These are phyloP conservation scores for Dictyophora rubrovolvata DNA, from an alignment of 768 basidiomycete species.

Conservation along the genomic window DNA sequence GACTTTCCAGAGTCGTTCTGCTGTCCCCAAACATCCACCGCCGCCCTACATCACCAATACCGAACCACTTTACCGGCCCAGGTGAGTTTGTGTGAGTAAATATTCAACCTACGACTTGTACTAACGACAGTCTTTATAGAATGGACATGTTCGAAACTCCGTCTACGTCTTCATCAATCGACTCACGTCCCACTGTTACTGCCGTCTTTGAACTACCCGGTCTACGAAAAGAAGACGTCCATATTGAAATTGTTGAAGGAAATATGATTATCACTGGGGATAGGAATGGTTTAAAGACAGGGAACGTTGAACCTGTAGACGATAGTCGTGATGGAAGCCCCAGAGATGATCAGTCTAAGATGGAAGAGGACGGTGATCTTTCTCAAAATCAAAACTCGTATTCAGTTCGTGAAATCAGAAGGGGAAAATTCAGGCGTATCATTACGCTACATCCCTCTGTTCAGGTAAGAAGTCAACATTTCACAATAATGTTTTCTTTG, in stretches of 20 bases:
- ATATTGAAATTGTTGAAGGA: conserved; percentile 41
- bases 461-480: neutral
- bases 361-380: neutral
- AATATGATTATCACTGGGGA: conserved; percentile 45
- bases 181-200: conserved; percentile 35
- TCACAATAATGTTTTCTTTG: no score
- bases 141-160: conserved; percentile 6
- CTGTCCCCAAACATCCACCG: neutral
- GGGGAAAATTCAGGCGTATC: conserved; percentile 8
- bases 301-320: neutral
- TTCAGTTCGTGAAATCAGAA: conserved; percentile 23
- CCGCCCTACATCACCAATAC: neutral
- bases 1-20: neutral
- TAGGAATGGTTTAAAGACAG: conserved; percentile 11
- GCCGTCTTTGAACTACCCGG: conserved; percentile 53
- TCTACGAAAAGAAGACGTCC: conserved; percentile 37
- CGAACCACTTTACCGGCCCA: neutral
- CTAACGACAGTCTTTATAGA: neutral
- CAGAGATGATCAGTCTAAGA: neutral
- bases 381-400: conserved; percentile 16
- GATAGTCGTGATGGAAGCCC: neutral
- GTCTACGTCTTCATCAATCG: conserved; percentile 23
- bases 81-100: neutral
- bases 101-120: neutral
- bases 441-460: conserved; percentile 7